Conservation (phyloP, 2,329 filamentous ascomycete genomes). For the Scolecobasidium constrictum region DNA sequence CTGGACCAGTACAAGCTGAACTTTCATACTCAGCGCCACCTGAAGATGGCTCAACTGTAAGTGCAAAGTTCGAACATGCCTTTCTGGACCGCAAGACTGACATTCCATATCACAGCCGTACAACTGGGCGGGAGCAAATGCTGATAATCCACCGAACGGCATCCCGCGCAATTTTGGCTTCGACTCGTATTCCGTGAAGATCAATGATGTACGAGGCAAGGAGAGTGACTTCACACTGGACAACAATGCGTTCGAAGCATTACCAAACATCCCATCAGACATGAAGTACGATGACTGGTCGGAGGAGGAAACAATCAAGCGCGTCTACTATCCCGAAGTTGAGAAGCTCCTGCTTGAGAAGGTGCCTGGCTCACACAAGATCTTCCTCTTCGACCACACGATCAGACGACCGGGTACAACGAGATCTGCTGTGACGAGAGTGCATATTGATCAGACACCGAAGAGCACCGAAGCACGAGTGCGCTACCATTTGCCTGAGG, state of each 20-base stretch:
- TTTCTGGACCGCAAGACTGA: neutral
- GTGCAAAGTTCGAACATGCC: neutral
- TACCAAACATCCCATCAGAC: slow-evolving; percentile 47
- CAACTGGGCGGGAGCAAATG: slow-evolving; percentile 45
- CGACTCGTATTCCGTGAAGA: slow-evolving; percentile 38
- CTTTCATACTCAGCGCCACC: slow-evolving; percentile 58
- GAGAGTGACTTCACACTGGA: slow-evolving; percentile 59
- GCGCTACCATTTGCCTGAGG: slow-evolving; percentile 51
- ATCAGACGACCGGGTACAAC: slow-evolving; percentile 53
- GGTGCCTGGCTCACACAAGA: slow-evolving; percentile 53
- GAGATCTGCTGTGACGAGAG: slow-evolving; percentile 59
- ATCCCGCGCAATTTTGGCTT: slow-evolving; percentile 54
- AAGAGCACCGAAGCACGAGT: slow-evolving; percentile 57
- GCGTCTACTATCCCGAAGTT: slow-evolving; percentile 76
- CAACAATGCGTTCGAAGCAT: slow-evolving; percentile 61
- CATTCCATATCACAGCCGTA: slow-evolving; percentile 34
- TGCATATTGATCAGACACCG: slow-evolving; percentile 77
- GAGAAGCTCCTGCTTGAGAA: slow-evolving; percentile 57
- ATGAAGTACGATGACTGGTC: slow-evolving; percentile 49
- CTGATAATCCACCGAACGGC: slow-evolving; percentile 48
- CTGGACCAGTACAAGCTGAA: slow-evolving; percentile 51
- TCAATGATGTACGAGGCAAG: slow-evolving; percentile 64
- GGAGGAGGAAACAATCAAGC: slow-evolving; percentile 57
- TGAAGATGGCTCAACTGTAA: slow-evolving; percentile 37
- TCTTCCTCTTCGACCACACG: slow-evolving; percentile 82